Evolutionary conservation across 2,329 filamentous ascomycete species (phyloP).

Genomic region (Pseudonectria buxi): DNA sequence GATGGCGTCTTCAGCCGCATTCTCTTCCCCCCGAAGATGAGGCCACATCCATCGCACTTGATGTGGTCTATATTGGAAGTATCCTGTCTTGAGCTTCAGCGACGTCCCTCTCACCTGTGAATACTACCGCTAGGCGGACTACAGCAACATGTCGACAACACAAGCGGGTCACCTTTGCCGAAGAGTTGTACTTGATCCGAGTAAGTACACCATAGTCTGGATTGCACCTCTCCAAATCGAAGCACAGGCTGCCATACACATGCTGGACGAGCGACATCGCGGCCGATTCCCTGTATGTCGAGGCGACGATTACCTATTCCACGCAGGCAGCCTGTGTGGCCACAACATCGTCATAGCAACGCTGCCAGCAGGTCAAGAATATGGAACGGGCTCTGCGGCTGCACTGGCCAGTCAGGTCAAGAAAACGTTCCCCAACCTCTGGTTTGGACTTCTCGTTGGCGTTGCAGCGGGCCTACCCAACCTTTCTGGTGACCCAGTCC

Average conservation of each 20-base stretch:
- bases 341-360: constrained; percentile 31
- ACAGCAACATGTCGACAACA: too few species aligned
- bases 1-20: too few species aligned
- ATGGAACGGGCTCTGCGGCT: constrained; percentile 27
- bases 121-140: too few species aligned
- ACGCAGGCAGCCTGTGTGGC: constrained; percentile 28
- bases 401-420: constrained; percentile 29
- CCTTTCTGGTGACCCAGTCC: constrained; percentile 13
- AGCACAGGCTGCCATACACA: constrained; percentile 25
- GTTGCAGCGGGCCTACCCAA: constrained; percentile 29
- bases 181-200: constrained; percentile 10
- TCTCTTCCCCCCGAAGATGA: too few species aligned
- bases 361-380: constrained; percentile 25
- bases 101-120: too few species aligned
- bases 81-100: too few species aligned
- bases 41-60: too few species aligned
- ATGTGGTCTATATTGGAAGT: too few species aligned
- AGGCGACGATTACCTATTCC: constrained; percentile 31
- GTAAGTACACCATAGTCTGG: constrained; percentile 29
- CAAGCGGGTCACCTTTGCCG: neutral
- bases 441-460: constrained; percentile 31
- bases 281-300: constrained; percentile 24
- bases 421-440: constrained; percentile 28
- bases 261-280: constrained; percentile 27
- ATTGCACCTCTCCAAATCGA: constrained; percentile 33